Conservation (phyloP, 495 filamentous ascomycete species). For the Lentithecium fluviatile region DNA sequence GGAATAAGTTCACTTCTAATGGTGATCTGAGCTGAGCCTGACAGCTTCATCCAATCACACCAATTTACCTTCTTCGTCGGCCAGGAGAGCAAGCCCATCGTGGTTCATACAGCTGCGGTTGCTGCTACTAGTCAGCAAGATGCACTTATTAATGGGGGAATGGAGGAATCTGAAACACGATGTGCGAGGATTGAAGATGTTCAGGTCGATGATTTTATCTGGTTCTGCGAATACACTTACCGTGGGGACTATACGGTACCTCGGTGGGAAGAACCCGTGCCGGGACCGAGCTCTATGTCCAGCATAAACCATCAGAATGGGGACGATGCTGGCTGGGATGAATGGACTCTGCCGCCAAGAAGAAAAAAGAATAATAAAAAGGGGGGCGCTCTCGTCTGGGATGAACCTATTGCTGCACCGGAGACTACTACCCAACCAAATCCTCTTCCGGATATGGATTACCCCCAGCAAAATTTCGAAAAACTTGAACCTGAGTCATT, state of each 20-base stretch:
- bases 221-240: constrained; percentile 32
- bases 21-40: not conserved
- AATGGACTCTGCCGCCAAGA: not conserved
- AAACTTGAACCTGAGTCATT: not conserved
- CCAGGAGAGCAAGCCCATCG: constrained; percentile 9
- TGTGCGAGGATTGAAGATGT: constrained; percentile 14
- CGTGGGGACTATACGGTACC: constrained; percentile 25
- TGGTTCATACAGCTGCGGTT: constrained; percentile 26
- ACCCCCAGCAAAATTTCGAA: too few species aligned
- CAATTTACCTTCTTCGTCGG: constrained; percentile 30
- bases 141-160: constrained; percentile 24
- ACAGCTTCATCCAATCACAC: constrained; percentile 16
- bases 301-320: not conserved
- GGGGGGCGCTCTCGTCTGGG: not conserved
- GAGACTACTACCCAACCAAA: too few species aligned
- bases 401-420: too few species aligned
- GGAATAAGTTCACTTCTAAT: constrained; percentile 5
- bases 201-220: constrained; percentile 22
- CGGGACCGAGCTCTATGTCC: not conserved
- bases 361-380: too few species aligned
- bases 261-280: not conserved
- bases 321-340: not conserved
- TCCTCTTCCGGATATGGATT: too few species aligned
- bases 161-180: constrained; percentile 18
- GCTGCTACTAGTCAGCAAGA: constrained; percentile 3